Percentiles rank a stretch among this genome's conserved stretches.
Evolutionary conservation across 148 eudicot species (phyloP).

Genomic region (Chenopodium suecicum): DNA sequence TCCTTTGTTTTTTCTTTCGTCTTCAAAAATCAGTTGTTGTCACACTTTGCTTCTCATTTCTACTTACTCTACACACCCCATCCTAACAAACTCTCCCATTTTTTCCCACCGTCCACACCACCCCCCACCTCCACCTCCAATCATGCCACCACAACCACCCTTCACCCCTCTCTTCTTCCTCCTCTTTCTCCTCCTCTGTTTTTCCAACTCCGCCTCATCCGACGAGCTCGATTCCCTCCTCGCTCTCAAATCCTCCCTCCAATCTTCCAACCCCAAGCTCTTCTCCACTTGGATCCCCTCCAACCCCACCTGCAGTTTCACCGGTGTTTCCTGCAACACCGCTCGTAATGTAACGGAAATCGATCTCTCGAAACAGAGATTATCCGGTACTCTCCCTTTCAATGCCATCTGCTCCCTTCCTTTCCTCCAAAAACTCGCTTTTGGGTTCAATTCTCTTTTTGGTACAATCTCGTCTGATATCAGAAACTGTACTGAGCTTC

Average conservation of each 20-base stretch:
- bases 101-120: not conserved
- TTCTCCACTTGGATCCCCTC: slow-evolving; percentile 40
- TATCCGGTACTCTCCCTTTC: slow-evolving; percentile 52
- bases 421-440: slow-evolving; percentile 56
- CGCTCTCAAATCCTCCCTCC: slow-evolving; percentile 38
- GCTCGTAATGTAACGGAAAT: slow-evolving; percentile 35
- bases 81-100: slow-evolving; percentile 17
- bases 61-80: slow-evolving; percentile 21
- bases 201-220: slow-evolving; percentile 5
- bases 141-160: slow-evolving; percentile 11
- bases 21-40: slow-evolving; percentile 20
- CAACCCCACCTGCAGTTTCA: slow-evolving; percentile 29
- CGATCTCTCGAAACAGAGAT: slow-evolving; percentile 51
- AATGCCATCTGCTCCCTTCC: slow-evolving; percentile 47
- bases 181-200: slow-evolving; percentile 17
- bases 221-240: slow-evolving; percentile 32
- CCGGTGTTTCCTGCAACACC: slow-evolving; percentile 43
- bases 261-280: slow-evolving; percentile 30
- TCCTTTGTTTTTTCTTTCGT: not conserved
- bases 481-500: slow-evolving; percentile 40
- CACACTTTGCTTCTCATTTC: slow-evolving; percentile 5
- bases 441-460: slow-evolving; percentile 51
- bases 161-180: slow-evolving; percentile 11
- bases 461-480: slow-evolving; percentile 40
- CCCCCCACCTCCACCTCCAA: not conserved